These are phyloP conservation scores for Leishmania major DNA, from an alignment of 208 protist genomes.

Conservation along the genomic window DNA sequence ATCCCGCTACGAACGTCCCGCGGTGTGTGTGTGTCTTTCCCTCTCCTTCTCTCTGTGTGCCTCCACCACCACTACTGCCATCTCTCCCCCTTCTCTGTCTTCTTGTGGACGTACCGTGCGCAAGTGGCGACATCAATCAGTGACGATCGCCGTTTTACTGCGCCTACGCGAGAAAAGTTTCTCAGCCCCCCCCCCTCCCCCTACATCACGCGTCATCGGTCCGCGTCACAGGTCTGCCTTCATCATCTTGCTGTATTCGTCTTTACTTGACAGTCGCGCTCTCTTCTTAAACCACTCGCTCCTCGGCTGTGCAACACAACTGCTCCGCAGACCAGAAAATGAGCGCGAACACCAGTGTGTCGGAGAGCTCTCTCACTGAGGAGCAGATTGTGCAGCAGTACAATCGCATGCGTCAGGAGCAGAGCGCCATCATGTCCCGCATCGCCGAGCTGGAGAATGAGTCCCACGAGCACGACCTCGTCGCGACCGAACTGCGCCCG, in stretches of 20 bases:
- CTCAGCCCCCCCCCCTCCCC: no score
- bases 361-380: constrained; percentile 38
- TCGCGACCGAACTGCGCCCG: constrained; percentile 82
- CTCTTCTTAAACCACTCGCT: background rate
- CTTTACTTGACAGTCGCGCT: background rate
- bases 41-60: constrained; percentile 6
- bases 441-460: constrained; percentile 91
- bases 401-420: constrained; percentile 88
- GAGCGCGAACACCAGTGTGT: constrained; percentile 7
- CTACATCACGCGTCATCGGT: background rate
- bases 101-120: background rate
- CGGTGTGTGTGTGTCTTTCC: background rate
- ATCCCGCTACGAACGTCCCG: background rate
- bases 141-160: background rate
- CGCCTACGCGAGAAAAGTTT: background rate
- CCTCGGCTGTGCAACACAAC: background rate
- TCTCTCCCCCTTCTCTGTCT: background rate
- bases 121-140: background rate
- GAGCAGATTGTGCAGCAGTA: constrained; percentile 86
- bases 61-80: background rate
- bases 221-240: background rate
- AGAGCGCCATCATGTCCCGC: constrained; percentile 82
- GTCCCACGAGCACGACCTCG: constrained; percentile 90
- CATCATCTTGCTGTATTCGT: background rate
- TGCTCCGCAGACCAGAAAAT: background rate